Conservation (phyloP, 108 stramenopile genomes). For the Nitzschia inconspicua region DNA sequence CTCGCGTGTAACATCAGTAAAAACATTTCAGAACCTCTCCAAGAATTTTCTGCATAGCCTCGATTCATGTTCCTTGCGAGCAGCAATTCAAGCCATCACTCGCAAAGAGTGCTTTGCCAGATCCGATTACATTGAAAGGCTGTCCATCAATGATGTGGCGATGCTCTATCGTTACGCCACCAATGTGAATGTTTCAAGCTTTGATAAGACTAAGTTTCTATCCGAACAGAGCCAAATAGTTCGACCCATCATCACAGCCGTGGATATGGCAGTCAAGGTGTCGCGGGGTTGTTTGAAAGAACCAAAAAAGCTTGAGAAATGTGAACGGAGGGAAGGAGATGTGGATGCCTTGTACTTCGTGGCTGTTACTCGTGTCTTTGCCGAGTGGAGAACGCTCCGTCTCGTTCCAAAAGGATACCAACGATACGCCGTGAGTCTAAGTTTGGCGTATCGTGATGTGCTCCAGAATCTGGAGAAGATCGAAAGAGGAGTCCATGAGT, state of each 20-base stretch:
- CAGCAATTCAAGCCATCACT: conserved; percentile 24
- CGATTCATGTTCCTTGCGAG: conserved; percentile 4
- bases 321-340: conserved; percentile 19
- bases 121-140: conserved; percentile 18
- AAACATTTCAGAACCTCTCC: conserved; percentile 13
- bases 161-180: conserved; percentile 22
- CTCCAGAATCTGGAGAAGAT: conserved; percentile 75
- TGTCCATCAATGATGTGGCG: conserved; percentile 22
- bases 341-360: conserved; percentile 33
- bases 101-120: conserved; percentile 29
- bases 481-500: conserved; percentile 53
- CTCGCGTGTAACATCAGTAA: conserved; percentile 21
- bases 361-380: conserved; percentile 62
- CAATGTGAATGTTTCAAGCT: conserved; percentile 15
- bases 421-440: conserved; percentile 61
- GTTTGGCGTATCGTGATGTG: conserved; percentile 64
- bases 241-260: conserved; percentile 20
- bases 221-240: conserved; percentile 7
- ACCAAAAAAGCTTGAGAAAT: neutral
- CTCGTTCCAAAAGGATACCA: conserved; percentile 67
- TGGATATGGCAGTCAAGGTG: conserved; percentile 24
- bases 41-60: conserved; percentile 13
- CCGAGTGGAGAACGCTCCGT: conserved; percentile 68
- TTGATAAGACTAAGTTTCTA: conserved; percentile 21
- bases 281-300: conserved; percentile 13